Base-by-base conservation (phyloP, 2,329 filamentous ascomycete genomes). In the Aspergillus sp. region DNA sequence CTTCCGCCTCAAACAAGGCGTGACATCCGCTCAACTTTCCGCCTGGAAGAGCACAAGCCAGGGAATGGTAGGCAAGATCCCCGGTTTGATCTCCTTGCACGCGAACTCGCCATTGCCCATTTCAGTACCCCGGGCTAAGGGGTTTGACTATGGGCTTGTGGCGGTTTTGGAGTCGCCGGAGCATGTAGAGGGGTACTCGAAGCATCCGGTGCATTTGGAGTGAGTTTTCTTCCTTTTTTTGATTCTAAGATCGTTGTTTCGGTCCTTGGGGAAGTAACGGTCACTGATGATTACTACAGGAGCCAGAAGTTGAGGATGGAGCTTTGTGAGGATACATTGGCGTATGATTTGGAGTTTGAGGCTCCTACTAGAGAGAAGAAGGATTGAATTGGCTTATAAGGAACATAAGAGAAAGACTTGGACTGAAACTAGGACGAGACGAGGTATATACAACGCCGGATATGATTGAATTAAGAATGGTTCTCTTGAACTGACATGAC, bases 141-240 rank as follows among this genome's bases (percentile, higher is more conserved):
- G 73, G 1, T 76, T 68, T 48, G 60, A 75, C 56, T 65, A 73
- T 62, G 72, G 67, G 2, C 50, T 76, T 9, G 66, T 76, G n/a
- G 72, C 73, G 4, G 62, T 74, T 5, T 49, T 76, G 53, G 73
- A 75, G 51, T 69, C 67, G 38, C 51, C 65, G 3, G 70, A 70
- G 32, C 62, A 74, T 59, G 53, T 75, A 4, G 59, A 61, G 42
- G 63, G 60, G 7, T 76, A 75, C 62, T 71, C 69, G 3, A 57
- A 58, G 41, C 73, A 75, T 62, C 72, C 72, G 41, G 71, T 70
- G 23, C 74, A 76, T 60, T 49, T 69, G 49, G 65, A 68, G 72
- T 75, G 62, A 47, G 68, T 64, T 44, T 23, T 22, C 45, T 13
- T 12, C 33, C 15, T 33, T 33, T 33, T 35, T 50, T 46, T 43